Evolutionary conservation across 192 early-diverging fungal genomes (phyloP), one percentile per base, ranked within the genome.

Genomic region (Backusella parvicylindrica): DNA sequence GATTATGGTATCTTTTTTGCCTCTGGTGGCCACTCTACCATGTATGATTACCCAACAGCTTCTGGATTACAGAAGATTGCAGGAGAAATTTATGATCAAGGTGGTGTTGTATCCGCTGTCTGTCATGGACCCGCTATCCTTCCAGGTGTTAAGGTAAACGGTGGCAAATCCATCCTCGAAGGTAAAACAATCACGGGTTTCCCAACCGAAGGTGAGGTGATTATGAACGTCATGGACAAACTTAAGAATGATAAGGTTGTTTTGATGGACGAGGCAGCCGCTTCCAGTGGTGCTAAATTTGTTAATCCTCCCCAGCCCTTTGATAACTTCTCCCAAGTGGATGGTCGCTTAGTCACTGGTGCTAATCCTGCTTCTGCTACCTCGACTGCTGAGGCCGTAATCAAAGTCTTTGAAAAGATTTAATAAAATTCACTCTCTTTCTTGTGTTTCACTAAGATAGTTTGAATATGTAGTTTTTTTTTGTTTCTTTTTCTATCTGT

Each of bases 111-210:
- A 8, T 73, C 84, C 6, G 85, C 87, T 4, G 87, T 88, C 5
- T 91, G 90, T 72, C 90, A 91, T 60, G 93, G 92, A 2, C 88
- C 90, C 2, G 92, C 92, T 36, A 91, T 87, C 15, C 77, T 94
- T 72, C 88, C 87, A 0, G 75, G 85, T 23, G 82, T 93, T 38
- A 91, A 81, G 72, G 88, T 92, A 31, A 9, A 5, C 4, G 74
- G 86, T 68, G 92, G 92, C 3, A 84, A 84, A 28, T 83, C 84
- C 6, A 75, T 95, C 41, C 78, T 92, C 31, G 75, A 81, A 32
- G 91, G 91, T 30, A 91, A 86, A 65, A 83, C 79, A 1, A 87
- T 95, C 18, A 94, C 94, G 0, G 92, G 91, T 16, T 95, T 95
- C 75, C 84, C 91, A 16, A 88, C 90, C 72, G 74, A 77, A 60